Conservation (phyloP, 495 filamentous ascomycete species). For the Trichoderma orchidacearum region DNA sequence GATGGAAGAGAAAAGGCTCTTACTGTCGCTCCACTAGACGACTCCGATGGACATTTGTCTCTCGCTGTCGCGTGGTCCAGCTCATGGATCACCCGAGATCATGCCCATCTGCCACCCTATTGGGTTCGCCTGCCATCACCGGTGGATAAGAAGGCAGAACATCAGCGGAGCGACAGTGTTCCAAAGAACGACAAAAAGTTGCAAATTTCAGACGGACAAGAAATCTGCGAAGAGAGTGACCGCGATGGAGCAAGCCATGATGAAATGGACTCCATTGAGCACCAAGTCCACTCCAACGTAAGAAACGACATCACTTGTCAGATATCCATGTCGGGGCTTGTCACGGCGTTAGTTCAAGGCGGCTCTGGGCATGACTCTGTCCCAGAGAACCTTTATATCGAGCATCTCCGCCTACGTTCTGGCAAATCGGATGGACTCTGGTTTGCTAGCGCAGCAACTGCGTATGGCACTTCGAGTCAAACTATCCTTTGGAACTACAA, state of each 20-base stretch:
- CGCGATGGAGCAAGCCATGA: not conserved
- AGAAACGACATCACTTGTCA: conserved; percentile 26
- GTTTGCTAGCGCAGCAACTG: conserved; percentile 43
- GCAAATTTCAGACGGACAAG: not conserved
- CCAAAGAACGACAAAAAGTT: not conserved
- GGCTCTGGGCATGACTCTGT: conserved; percentile 12
- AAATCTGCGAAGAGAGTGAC: conserved; percentile 6
- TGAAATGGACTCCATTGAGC: conserved; percentile 18
- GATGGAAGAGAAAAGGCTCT: conserved; percentile 36
- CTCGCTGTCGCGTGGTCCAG: conserved; percentile 39
- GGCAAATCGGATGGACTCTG: conserved; percentile 31
- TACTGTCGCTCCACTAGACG: conserved; percentile 42
- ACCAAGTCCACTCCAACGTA: conserved; percentile 9
- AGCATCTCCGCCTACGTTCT: conserved; percentile 21
- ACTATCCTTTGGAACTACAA: conserved; percentile 47
- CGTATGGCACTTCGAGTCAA: conserved; percentile 35
- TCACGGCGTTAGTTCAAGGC: conserved; percentile 21
- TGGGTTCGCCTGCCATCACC: conserved; percentile 40
- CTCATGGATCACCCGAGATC: conserved; percentile 42
- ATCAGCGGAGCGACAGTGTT: not conserved
- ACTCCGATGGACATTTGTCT: conserved; percentile 49
- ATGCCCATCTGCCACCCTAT: conserved; percentile 41
- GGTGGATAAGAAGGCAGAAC: conserved; percentile 3
- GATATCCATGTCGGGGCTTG: conserved; percentile 26
- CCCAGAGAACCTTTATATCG: conserved; percentile 25